Base-by-base conservation (phyloP, 139 green algal species). In the Picochlorum sp. region DNA sequence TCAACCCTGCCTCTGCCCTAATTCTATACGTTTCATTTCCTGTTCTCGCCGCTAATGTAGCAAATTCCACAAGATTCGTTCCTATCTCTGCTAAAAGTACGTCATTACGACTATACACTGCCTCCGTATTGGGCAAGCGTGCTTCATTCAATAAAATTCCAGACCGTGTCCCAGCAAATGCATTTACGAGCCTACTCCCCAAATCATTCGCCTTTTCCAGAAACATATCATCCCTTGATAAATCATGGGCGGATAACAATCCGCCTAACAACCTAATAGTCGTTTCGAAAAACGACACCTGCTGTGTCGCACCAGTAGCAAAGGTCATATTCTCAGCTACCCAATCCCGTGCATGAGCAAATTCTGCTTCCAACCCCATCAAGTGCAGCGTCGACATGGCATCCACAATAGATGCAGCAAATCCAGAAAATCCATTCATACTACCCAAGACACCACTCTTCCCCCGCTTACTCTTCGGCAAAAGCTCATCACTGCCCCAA, bases 61-160 rank as follows among this genome's bases (percentile, higher is more conserved):
- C 78, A 63, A 93, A 90, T 81, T 96, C 90, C 21, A 96, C 58
- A 45, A 89, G 65, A 55, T 82, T 55, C 9, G 71, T 74, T 23
- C 78, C 78, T 58, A 72, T 69, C 67, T 84, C 78, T n/a, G 78
- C 65, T 56, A 84, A 70, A 7, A 57, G 21, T 26, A 58, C 41
- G 3, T 49, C 7, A 32, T 37, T 47, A 11, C 28, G 2, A 21
- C 51, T 49, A 47, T 16, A 32, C 14, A 52, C 41, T 2, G 34
- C 45, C 3, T 10, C 4, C 23, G 66, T 62, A 3, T n/a, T 32
- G 14, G 56, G 63, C 56, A 68, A 18, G 18, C 3, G 32, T 4
- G 62, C 57, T 0, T 32, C 47, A 73, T 88, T 79, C 20, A 83
- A 62, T n/a, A 76, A 83, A 6, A 75, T 58, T 23, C 55, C 52